A percentile compares a stretch with the other conserved stretches of the same genome.
These are phyloP conservation scores for Nitzschia putrida DNA, from an alignment of 108 stramenopile genomes.

Conservation along the genomic window DNA sequence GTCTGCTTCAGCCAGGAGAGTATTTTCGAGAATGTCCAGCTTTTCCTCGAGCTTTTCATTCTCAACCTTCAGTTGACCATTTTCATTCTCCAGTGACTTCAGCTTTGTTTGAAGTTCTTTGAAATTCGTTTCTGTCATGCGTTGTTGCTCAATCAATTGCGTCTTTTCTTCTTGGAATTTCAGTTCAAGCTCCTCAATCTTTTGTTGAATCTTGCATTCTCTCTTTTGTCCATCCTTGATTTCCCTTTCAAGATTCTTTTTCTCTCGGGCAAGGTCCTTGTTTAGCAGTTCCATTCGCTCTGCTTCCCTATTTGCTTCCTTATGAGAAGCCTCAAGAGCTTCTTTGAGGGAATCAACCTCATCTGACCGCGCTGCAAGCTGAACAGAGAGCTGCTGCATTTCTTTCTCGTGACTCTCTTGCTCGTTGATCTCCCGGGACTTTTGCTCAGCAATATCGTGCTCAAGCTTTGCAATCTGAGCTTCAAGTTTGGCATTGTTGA, in stretches of 20 bases:
- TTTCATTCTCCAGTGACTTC: slow-evolving; percentile 16
- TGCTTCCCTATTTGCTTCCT: slow-evolving; percentile 2
- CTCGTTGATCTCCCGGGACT: slow-evolving; percentile 4
- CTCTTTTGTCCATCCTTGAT: slow-evolving; percentile 3
- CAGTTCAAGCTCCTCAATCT: slow-evolving; percentile 2
- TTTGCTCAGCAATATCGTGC: slow-evolving; percentile 17
- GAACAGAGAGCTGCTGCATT: slow-evolving; percentile 4
- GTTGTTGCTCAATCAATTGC: slow-evolving; percentile 14
- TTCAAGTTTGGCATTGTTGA: slow-evolving; percentile 24
- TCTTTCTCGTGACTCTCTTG: slow-evolving; percentile 5
- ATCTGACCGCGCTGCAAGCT: neutral
- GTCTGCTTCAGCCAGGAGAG: slow-evolving; percentile 39
- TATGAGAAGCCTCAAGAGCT: slow-evolving; percentile 1
- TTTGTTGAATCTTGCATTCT: slow-evolving; percentile 2
- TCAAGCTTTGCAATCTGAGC: slow-evolving; percentile 11
- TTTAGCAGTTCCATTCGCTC: neutral
- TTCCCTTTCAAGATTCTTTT: slow-evolving; percentile 7
- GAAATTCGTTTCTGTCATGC: neutral
- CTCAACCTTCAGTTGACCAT: slow-evolving; percentile 19
- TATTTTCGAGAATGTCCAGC: slow-evolving; percentile 30
- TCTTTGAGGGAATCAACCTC: slow-evolving; percentile 3
- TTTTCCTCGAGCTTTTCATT: slow-evolving; percentile 25
- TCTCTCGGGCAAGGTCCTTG: neutral
- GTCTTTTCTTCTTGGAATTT: slow-evolving; percentile 11
- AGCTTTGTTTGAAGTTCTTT: slow-evolving; percentile 7